Evolutionary conservation across 1,284 basidiomycete species (phyloP), one percentile per base, ranked within the genome.

Genomic region (Sanghuangporus sanghuang): DNA sequence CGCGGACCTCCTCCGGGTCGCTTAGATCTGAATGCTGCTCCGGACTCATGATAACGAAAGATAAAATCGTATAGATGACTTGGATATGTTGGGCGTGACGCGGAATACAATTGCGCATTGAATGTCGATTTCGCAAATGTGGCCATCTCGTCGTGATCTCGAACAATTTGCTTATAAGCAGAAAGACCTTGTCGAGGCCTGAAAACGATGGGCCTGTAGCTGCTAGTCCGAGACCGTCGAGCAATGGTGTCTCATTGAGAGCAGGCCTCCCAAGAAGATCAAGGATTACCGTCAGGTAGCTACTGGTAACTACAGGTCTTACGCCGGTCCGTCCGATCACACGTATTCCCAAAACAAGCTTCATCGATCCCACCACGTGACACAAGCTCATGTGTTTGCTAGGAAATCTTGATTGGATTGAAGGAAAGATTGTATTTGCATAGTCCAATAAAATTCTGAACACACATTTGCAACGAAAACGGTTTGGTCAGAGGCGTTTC

Each of bases 31-130:
- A 21, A 62, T n/a, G 21, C 23, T 16, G 40, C n/a, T 8, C 58
- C 57, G 18, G 6, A n/a, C 42, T 62, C 61, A 67, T 90, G 88
- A 68, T 84, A 87, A 8, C 77, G 71, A 69, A 86, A 85, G 48
- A 91, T 74, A 54, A 82, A 76, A 44, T 88, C 81, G 71, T 82
- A 90, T 6, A 91, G 78, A 44, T 81, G 77, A 12, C 76, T 73
- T 3, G 89, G 89, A 70, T 91, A 90, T 0, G 85, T 88, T 14
- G 89, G 90, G 16, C 88, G 76, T 36, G 79, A 82, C 1, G 84
- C 77, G 2, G 88, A 83, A 68, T 90, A 91, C n/a, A 77, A 73
- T n/a, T 80, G 72, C 0, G 85, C 79, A 69, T 87, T 81, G 75
- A 89, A 91, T 0, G 82, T 80, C 0, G 78, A 72, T 68, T 86